These are phyloP conservation scores for Venturia carpophila DNA, from an alignment of 2,329 filamentous ascomycete species.

Conservation along the genomic window DNA sequence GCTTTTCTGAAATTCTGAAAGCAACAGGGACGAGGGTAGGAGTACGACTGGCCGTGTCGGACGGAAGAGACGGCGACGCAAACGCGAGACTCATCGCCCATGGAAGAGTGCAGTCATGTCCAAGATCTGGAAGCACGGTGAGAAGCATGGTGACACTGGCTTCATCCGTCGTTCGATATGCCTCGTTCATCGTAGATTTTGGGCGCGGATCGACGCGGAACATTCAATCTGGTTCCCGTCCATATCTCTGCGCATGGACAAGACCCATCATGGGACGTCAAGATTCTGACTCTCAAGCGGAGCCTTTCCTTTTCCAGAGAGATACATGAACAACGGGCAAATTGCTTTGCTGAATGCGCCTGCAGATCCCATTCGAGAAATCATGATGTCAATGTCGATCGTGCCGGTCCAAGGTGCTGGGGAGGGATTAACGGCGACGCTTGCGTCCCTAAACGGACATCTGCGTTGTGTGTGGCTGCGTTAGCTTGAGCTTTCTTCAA, in stretches of 20 bases:
- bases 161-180: not conserved
- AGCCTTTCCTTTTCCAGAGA: not conserved
- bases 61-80: not conserved
- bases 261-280: not conserved
- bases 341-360: slow-evolving; percentile 1
- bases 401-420: not conserved
- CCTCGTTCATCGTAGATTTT: not conserved
- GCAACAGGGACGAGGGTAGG: not conserved
- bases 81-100: not conserved
- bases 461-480: not conserved
- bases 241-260: not conserved
- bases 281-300: not conserved
- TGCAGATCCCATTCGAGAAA: not conserved
- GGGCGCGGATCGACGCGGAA: not conserved
- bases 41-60: not conserved
- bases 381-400: slow-evolving; percentile 10
- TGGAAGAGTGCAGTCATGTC: not conserved
- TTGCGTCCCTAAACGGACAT: not conserved
- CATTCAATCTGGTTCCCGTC: not conserved
- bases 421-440: not conserved
- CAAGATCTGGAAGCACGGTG: not conserved
- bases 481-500: slow-evolving; percentile 11
- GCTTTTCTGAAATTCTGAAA: not conserved
- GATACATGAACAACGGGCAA: not conserved
- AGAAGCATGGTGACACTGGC: not conserved